Base-by-base conservation (phyloP, 2,329 filamentous ascomycete species). In the Periconia sp. region DNA sequence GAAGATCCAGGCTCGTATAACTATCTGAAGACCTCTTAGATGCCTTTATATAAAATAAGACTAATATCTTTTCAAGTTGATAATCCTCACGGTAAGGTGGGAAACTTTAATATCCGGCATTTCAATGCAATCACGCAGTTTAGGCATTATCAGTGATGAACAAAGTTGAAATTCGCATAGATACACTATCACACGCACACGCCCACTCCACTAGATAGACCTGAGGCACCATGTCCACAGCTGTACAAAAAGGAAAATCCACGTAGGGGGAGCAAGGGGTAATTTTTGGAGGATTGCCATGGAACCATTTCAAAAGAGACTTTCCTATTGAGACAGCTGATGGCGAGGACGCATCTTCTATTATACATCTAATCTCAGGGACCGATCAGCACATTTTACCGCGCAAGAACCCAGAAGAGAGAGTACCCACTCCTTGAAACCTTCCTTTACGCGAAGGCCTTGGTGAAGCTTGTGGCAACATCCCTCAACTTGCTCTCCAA, bases 401-500 rank as follows among this genome's bases (percentile, higher is more conserved):
- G 62, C 59, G 46, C 58, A 55, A 58, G 57, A 62, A 60, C 56
- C 57, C 57, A 47, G 58, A 66, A 66, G 52, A 65, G 57, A 62
- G 58, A 65, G 40, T 51, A 69, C 65, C 59, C 65, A 69, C 63
- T 66, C 59, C 63, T 62, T 34, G 57, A 53, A 46, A 32, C 57
- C 50, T 46, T 47, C 54, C 38, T 61, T 54, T 76, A 77, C 61
- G 69, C 67, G 84, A 96, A 97, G 84, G 85, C 89, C 89, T 96
- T 95, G 82, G 89, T 95, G 85, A 96, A 97, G 75, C 70, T 81
- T 64, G 65, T 54, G 66, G 90, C 83, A 68, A 88, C 78, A 48
- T 94, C 87, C 82, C 85, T 89, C 69, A 95, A 78, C 80, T 84
- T 88, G 58, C 76, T 79, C 81, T 95, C 94, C 36, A 91, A 80